A percentile compares a stretch with the other conserved stretches of the same genome.
These are phyloP conservation scores for Chlorella sp. DNA, from an alignment of 139 green algal species.

Conservation along the genomic window DNA sequence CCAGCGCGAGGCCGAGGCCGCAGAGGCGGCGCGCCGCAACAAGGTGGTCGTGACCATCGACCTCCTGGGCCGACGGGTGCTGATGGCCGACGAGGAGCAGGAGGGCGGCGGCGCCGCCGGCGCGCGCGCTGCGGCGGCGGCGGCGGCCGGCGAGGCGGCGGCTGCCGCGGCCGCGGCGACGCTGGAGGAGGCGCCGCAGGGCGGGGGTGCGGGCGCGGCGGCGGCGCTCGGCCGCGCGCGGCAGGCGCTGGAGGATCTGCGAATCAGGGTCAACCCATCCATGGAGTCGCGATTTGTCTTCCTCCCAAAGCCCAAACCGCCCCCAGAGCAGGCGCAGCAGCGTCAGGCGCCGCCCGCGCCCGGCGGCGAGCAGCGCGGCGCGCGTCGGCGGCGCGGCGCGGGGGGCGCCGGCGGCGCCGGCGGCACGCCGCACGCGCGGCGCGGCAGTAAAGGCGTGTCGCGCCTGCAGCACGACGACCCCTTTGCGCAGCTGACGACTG, in stretches of 20 bases:
- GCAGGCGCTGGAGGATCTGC: conserved; percentile 1
- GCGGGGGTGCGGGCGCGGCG: conserved; percentile 27
- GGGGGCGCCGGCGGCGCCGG: no score
- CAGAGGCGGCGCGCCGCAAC: conserved; percentile 63
- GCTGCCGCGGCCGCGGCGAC: neutral
- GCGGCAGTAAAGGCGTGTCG: no score
- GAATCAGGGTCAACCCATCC: conserved; percentile 36
- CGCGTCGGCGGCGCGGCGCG: no score
- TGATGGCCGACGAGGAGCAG: neutral
- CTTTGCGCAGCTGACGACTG: no score
- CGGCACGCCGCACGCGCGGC: no score
- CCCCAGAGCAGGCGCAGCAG: neutral
- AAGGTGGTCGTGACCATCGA: conserved; percentile 81
- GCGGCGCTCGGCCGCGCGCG: neutral
- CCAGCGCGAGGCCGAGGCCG: conserved; percentile 47
- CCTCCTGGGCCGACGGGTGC: conserved; percentile 73
- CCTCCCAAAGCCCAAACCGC: conserved; percentile 13
- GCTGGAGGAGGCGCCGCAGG: conserved; percentile 20
- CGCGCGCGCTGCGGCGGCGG: no score
- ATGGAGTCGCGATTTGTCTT: conserved; percentile 20
- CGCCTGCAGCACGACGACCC: no score
- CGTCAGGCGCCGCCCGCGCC: no score
- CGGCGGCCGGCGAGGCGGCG: neutral
- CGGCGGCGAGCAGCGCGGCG: no score
- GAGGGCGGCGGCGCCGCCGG: neutral